A percentile compares a stretch with the other conserved stretches of the same genome.
phyloP scores from a whole-genome alignment of 148 eudicot genomes.

The Drosera capensis region DNA sequence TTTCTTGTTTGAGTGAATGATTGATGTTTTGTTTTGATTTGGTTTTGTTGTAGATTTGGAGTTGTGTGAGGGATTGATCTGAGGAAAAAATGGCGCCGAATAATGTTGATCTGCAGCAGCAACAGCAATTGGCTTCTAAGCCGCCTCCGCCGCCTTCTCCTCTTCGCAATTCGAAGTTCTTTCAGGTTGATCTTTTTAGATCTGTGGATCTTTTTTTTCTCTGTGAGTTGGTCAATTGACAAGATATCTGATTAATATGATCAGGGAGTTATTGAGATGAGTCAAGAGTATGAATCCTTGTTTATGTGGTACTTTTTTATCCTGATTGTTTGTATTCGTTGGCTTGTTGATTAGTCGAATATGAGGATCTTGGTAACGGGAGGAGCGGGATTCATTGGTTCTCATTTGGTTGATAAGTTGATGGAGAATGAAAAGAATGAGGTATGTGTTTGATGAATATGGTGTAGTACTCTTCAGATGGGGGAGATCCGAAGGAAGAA shows the following conservation, averaged over 20 bases:
- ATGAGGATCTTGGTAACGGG: constrained; percentile 93
- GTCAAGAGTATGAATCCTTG: background rate
- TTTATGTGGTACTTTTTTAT: background rate
- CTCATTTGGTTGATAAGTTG: constrained; percentile 81
- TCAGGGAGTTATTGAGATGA: background rate
- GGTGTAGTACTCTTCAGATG: background rate
- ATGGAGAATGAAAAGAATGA: constrained; percentile 91
- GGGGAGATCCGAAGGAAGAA: background rate
- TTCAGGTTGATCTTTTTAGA: constrained; percentile 28
- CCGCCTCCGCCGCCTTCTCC: constrained; percentile 81
- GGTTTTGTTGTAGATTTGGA: too few species aligned
- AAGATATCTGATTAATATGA: background rate
- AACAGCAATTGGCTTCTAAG: constrained; percentile 26
- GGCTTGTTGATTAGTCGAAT: constrained; percentile 37
- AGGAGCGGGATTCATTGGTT: constrained; percentile 97
- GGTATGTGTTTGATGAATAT: constrained; percentile 23
- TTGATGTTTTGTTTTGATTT: too few species aligned
- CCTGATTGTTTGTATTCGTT: constrained; percentile 5
- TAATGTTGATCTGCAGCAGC: too few species aligned
- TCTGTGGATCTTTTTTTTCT: background rate
- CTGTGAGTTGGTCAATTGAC: background rate
- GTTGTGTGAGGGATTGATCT: background rate
- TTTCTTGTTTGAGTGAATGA: too few species aligned
- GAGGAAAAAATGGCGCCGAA: constrained; percentile 10
- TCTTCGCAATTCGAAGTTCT: constrained; percentile 60